phyloP scores from a whole-genome alignment of 148 eudicot genomes.

The Cornus kousa region DNA sequence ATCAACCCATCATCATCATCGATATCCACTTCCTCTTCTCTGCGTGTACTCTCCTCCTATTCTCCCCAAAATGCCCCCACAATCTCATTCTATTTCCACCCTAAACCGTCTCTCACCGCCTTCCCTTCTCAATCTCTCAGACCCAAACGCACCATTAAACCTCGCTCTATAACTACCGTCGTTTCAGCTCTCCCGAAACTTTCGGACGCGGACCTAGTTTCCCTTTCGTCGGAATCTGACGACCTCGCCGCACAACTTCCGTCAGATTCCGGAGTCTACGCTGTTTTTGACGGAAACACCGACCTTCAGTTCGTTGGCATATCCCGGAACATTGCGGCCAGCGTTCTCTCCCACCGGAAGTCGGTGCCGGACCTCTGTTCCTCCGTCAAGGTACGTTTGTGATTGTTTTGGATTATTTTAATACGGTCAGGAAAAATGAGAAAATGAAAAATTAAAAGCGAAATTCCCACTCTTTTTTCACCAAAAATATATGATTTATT shows the following conservation, averaged over 20 bases:
- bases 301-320: conserved; percentile 89
- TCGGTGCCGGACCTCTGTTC: conserved; percentile 75
- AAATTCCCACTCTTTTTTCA: not conserved
- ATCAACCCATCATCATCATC: conserved; percentile 31
- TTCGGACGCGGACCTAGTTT: conserved; percentile 37
- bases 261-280: conserved; percentile 69
- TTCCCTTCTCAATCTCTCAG: conserved; percentile 16
- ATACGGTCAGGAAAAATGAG: too few relatives aligned
- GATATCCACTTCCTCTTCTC: conserved; percentile 20
- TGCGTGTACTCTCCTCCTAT: conserved; percentile 17
- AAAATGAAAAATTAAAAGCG: not conserved
- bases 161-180: conserved; percentile 22
- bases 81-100: conserved; percentile 30
- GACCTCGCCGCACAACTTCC: conserved; percentile 33
- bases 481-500: too few relatives aligned
- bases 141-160: conserved; percentile 19
- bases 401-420: not conserved
- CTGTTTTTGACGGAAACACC: conserved; percentile 50
- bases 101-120: conserved; percentile 16
- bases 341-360: conserved; percentile 49
- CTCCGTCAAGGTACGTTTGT: conserved; percentile 66
- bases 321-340: conserved; percentile 65
- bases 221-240: conserved; percentile 32
- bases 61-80: conserved; percentile 22
- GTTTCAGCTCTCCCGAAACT: conserved; percentile 54